A percentile compares a stretch with the other conserved stretches of the same genome.
phyloP scores from a whole-genome alignment of 2,329 filamentous ascomycete species.

The Thielaviopsis punctulata region DNA sequence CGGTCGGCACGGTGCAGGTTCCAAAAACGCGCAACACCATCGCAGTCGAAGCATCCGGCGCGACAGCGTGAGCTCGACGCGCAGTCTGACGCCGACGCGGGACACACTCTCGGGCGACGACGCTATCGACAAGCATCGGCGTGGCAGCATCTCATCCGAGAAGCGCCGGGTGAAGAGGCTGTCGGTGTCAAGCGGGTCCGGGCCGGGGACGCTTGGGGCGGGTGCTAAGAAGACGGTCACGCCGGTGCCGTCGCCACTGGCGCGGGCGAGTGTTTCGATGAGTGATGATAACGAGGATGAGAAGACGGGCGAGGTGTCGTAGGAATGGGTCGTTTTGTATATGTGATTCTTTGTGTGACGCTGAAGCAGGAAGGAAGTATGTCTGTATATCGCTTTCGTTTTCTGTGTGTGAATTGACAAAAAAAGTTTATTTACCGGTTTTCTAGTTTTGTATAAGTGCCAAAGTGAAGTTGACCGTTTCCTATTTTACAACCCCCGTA shows the following conservation, averaged over 20 bases:
- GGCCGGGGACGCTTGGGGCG: neutral
- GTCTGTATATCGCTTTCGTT: too few relatives aligned
- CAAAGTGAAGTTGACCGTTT: too few relatives aligned
- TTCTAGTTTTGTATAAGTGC: too few relatives aligned
- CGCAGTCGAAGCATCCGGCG: constrained; percentile 36
- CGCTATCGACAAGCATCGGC: constrained; percentile 11
- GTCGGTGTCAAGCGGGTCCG: constrained; percentile 3
- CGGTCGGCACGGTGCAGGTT: constrained; percentile 23
- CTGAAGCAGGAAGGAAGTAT: neutral
- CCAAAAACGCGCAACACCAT: constrained; percentile 26
- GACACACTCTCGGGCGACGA: constrained; percentile 22
- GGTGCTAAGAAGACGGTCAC: constrained; percentile 2
- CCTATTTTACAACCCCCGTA: constrained; percentile 41
- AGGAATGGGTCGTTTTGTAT: neutral
- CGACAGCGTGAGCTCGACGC: constrained; percentile 33
- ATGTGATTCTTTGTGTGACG: too few relatives aligned
- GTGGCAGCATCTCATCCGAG: constrained; percentile 8
- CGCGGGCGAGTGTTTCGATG: constrained; percentile 3
- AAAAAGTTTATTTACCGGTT: neutral
- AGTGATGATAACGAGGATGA: constrained; percentile 2
- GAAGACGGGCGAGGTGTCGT: neutral
- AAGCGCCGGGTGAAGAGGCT: constrained; percentile 8
- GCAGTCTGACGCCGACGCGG: constrained; percentile 31
- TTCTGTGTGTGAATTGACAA: neutral
- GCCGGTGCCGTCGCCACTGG: constrained; percentile 7